Evolutionary conservation across 2,329 filamentous ascomycete genomes (phyloP), one percentile per base, ranked within the genome.

Genomic region (Fusarium hainanense): DNA sequence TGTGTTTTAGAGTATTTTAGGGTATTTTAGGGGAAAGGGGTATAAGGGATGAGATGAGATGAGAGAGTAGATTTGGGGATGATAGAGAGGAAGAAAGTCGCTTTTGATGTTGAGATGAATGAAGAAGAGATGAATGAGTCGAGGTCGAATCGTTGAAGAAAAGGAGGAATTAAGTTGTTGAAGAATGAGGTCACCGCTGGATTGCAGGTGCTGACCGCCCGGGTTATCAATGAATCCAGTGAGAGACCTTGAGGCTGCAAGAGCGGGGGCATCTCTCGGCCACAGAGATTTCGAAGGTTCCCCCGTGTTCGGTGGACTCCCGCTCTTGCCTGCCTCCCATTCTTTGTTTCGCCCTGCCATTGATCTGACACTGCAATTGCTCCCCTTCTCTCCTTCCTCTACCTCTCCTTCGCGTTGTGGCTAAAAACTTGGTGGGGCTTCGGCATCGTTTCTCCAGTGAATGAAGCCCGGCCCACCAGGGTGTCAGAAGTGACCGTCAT

Each of bases 151-250:
- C 18, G 32, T 37, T 18, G 47, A 43, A 42, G 40, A 44, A 51
- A 47, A 41, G 54, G 27, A 41, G 51, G 34, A 41, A 37, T 58
- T 62, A 50, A 49, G 50, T 65, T 51, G 61, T 61, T 63, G 46
- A 70, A 58, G 67, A 64, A 62, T 54, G 66, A 51, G 52, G 63
- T 63, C 71, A 73, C 69, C 66, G 63, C 63, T 54, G 34, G 37
- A 37, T 54, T 44, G 54, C 34, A 42, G 46, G 58, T 60, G 51
- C 62, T 68, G 71, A 66, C 56, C 47, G 64, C 64, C 49, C 63
- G 58, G 69, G 67, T 63, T 74, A 74, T 74, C 69, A 47, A 49
- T 41, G 44, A 30, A 23, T 37, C 8, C 18, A 25, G 6, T 46
- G 44, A 40, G 52, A 70, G 60, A 63, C 32, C 16, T 23, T 37